Percentiles rank a stretch among this genome's conserved stretches.
Conservation (phyloP, 192 early-diverging fungal genomes). For the Podila minutissima region DNA sequence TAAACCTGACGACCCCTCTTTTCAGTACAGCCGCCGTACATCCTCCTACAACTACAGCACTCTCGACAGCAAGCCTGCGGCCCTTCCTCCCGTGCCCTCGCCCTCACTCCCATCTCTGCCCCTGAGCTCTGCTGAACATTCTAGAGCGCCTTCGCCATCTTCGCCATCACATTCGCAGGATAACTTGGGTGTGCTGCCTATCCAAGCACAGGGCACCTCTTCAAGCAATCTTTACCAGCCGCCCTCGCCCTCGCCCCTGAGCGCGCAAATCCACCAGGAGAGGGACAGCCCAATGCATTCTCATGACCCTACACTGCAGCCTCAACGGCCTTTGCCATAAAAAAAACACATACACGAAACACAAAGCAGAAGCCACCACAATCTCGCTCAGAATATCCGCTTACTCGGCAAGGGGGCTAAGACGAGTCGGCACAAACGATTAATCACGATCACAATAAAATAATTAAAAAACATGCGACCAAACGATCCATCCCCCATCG, state of each 20-base stretch:
- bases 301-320: too few species aligned
- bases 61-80: constrained; percentile 12
- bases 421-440: too few species aligned
- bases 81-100: constrained; percentile 23
- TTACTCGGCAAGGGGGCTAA: too few species aligned
- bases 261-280: neutral
- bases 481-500: too few species aligned
- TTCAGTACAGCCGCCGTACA: constrained; percentile 28
- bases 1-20: constrained; percentile 18
- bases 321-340: too few species aligned
- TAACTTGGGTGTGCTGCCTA: too few species aligned
- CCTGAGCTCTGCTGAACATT: neutral
- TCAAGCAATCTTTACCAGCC: constrained; percentile 1
- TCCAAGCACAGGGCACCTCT: neutral
- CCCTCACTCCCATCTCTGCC: constrained; percentile 27
- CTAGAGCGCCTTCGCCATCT: neutral
- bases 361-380: too few species aligned
- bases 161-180: constrained; percentile 5
- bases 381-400: too few species aligned
- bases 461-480: too few species aligned
- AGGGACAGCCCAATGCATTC: too few species aligned
- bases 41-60: constrained; percentile 34
- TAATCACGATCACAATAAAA: too few species aligned
- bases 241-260: constrained; percentile 9
- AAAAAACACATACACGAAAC: too few species aligned